Evolutionary conservation across 306 rosid genomes (phyloP).

Genomic region (Lathyrus tuberosus): DNA sequence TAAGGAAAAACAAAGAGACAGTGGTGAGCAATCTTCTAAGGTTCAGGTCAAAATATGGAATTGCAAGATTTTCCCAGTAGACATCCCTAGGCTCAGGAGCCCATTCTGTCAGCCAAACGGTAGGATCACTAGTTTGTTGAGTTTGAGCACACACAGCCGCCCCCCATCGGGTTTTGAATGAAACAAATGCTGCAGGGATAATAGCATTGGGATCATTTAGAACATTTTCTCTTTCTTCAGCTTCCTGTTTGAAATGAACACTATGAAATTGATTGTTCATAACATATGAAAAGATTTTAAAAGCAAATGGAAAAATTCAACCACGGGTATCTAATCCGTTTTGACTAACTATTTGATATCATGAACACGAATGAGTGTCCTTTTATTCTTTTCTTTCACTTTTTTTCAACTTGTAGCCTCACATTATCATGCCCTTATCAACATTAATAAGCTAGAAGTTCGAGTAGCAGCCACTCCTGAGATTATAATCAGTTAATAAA

Average conservation of each 20-base stretch:
- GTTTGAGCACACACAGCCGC: conserved; percentile 98
- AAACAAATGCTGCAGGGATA: conserved; percentile 92
- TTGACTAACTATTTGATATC: conserved; percentile 4
- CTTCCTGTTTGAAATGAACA: conserved; percentile 67
- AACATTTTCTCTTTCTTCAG: conserved; percentile 69
- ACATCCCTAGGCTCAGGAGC: conserved; percentile 92
- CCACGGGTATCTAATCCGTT: not conserved
- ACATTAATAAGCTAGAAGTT: conserved; percentile 19
- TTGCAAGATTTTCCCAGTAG: conserved; percentile 82
- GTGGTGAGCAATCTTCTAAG: conserved; percentile 66
- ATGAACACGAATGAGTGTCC: not conserved
- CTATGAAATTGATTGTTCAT: conserved; percentile 11
- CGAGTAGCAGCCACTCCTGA: not conserved
- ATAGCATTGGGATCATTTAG: conserved; percentile 58
- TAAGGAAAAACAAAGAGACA: conserved; percentile 61
- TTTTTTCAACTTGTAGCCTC: conserved; percentile 12
- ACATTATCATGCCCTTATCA: conserved; percentile 5
- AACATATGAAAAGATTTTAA: conserved; percentile 7
- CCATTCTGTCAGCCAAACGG: conserved; percentile 94
- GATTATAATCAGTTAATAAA: no score
- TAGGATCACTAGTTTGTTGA: conserved; percentile 80
- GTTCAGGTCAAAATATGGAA: conserved; percentile 78
- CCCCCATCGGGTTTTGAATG: conserved; percentile 84
- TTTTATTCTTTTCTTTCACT: conserved; percentile 5
- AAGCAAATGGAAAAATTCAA: conserved; percentile 9